Evolutionary conservation across 2,329 filamentous ascomycete genomes (phyloP).

Genomic region (Scedosporium dehoogii): DNA sequence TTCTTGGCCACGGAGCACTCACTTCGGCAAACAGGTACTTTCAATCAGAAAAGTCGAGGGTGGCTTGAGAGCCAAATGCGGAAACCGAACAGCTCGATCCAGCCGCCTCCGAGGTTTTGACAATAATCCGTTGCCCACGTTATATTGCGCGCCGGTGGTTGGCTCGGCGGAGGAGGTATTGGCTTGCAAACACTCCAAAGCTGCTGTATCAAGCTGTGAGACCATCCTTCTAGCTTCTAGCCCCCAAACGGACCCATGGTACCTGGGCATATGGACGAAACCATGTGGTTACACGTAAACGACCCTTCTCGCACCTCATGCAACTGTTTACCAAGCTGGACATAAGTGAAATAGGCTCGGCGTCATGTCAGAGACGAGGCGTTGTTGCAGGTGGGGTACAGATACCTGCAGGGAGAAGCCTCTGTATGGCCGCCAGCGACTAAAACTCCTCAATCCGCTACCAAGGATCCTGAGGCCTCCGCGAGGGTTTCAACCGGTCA

Average conservation of each 20-base stretch:
- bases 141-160: not conserved
- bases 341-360: not conserved
- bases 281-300: not conserved
- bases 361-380: not conserved
- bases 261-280: not conserved
- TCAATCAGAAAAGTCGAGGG: not conserved
- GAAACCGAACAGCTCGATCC: not conserved
- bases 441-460: not conserved
- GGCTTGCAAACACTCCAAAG: not conserved
- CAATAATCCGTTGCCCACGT: not conserved
- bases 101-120: too few relatives aligned
- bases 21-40: not conserved
- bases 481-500: not conserved
- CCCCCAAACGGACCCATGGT: not conserved
- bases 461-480: not conserved
- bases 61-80: not conserved
- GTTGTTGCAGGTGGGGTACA: not conserved
- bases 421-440: not conserved
- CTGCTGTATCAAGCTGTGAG: not conserved
- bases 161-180: not conserved
- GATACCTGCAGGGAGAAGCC: not conserved
- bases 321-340: constrained; percentile 1
- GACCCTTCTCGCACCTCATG: not conserved
- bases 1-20: not conserved
- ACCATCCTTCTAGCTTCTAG: not conserved